Percentiles rank a stretch among this genome's conserved stretches.
These are phyloP conservation scores for Fagus crenata DNA, from an alignment of 306 rosid species.

Conservation along the genomic window DNA sequence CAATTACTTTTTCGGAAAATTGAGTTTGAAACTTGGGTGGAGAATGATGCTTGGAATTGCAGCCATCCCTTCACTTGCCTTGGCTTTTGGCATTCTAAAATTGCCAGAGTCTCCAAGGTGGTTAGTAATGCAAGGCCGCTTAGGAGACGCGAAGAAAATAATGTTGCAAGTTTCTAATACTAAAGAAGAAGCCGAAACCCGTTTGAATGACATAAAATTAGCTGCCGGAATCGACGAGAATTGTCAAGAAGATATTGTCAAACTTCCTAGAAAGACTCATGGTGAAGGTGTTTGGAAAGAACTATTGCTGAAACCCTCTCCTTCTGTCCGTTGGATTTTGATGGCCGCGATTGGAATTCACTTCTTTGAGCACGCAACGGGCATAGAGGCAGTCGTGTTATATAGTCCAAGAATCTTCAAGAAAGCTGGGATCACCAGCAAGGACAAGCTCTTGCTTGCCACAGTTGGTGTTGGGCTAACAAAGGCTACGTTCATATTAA, in stretches of 20 bases:
- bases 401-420: constrained; percentile 80
- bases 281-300: constrained; percentile 71
- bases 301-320: constrained; percentile 49
- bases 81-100: constrained; percentile 46
- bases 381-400: constrained; percentile 78
- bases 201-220: constrained; percentile 55
- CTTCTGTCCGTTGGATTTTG: constrained; percentile 63
- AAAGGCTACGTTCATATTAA: constrained; percentile 46
- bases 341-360: constrained; percentile 69
- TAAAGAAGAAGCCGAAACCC: constrained; percentile 53
- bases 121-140: constrained; percentile 66
- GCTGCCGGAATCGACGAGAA: constrained; percentile 55
- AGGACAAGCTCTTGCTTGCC: constrained; percentile 62
- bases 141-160: constrained; percentile 50
- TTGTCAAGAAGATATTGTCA: constrained; percentile 23
- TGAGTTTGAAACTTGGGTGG: constrained; percentile 67
- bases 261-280: background rate
- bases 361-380: constrained; percentile 72
- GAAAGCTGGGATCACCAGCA: constrained; percentile 59
- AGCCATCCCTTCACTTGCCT: constrained; percentile 58
- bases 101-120: constrained; percentile 97
- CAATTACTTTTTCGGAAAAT: constrained; percentile 56
- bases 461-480: constrained; percentile 71
- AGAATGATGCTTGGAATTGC: constrained; percentile 82
- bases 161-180: constrained; percentile 43